Base-by-base conservation (phyloP, 73 alveolate genomes). In the Urostyla sp. region DNA sequence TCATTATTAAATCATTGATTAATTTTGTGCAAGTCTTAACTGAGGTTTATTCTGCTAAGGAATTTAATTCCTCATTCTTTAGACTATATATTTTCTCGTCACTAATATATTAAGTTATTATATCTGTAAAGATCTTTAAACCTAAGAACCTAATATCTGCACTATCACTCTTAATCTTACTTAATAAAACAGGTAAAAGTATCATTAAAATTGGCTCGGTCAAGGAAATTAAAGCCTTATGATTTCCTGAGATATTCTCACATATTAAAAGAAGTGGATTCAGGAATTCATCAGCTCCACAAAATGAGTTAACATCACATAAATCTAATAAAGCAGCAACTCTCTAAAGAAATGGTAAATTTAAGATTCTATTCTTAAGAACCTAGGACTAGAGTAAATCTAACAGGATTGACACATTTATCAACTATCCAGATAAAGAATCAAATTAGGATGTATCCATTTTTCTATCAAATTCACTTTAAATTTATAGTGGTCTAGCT, bases 71-170 rank as follows among this genome's bases (percentile, higher is more conserved):
- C n/a, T n/a, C n/a, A n/a, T n/a, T n/a, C n/a, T 57, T 58, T 36
- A 52, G 75, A 66, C 85, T 92, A 63, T 89, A 89, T 18, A 89
- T 75, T n/a, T 67, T 76, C 48, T 88, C 95, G 44, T 86, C 95
- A n/a, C 81, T 59, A 23, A 94, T 46, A 67, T 92, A 80, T 36
- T 96, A 87, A 35, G 84, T 84, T 18, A 90, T 26, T 0, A 94
- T 74, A 44, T 94, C 98, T 28, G 95, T 87, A 45, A 94, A 91
- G 52, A 94, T 79, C 80, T 94, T 91, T n/a, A 94, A 72, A 13
- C 72, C 44, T 4, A 84, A 66, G 83, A 94, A 94, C 56, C 94
- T 75, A 44, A 89, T 88, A 75, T 85, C 87, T 0, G 89, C 86
- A 51, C 81, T 61, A 44, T 72, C 43, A 21, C 76, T 57, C 48